phyloP scores from a whole-genome alignment of 805 yeast genomes.

The Wickerhamiella sorbophila region DNA sequence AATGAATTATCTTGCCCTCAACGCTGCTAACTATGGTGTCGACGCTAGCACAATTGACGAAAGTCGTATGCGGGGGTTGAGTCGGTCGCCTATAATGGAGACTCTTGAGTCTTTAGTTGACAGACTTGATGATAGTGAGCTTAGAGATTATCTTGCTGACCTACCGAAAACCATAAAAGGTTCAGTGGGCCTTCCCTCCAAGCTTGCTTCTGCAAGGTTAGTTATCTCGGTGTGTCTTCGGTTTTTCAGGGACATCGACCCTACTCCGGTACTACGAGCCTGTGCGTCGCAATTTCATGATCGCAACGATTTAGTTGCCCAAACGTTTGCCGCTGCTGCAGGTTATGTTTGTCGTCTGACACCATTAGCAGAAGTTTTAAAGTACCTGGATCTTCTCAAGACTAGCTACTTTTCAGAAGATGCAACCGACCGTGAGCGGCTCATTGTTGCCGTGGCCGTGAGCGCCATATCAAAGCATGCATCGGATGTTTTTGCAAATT shows the following conservation, averaged over 20 bases:
- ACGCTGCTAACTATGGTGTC: slow-evolving; percentile 77
- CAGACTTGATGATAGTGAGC: slow-evolving; percentile 29
- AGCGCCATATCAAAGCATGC: slow-evolving; percentile 57
- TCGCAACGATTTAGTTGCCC: slow-evolving; percentile 54
- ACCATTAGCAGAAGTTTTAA: slow-evolving; percentile 35
- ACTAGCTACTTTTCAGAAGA: slow-evolving; percentile 37
- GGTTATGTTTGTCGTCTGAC: slow-evolving; percentile 66
- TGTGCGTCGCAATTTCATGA: slow-evolving; percentile 55
- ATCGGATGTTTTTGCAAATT: slow-evolving; percentile 46
- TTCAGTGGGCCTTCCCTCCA: slow-evolving; percentile 82
- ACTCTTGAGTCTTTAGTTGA: slow-evolving; percentile 61
- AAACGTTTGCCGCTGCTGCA: slow-evolving; percentile 64
- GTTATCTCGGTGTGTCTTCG: slow-evolving; percentile 49
- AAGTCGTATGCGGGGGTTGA: slow-evolving; percentile 54
- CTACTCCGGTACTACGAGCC: slow-evolving; percentile 30
- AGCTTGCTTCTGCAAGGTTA: slow-evolving; percentile 68
- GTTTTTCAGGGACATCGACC: slow-evolving; percentile 38
- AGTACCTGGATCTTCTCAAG: slow-evolving; percentile 38
- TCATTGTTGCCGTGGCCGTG: slow-evolving; percentile 45
- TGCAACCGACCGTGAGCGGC: slow-evolving; percentile 30
- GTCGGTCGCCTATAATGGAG: slow-evolving; percentile 79
- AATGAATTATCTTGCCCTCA: slow-evolving; percentile 67
- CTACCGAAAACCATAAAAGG: slow-evolving; percentile 44
- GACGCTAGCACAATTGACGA: slow-evolving; percentile 62
- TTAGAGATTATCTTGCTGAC: slow-evolving; percentile 3